phyloP scores from a whole-genome alignment of 2,329 filamentous ascomycete genomes.

The Fusarium keratoplasticum region DNA sequence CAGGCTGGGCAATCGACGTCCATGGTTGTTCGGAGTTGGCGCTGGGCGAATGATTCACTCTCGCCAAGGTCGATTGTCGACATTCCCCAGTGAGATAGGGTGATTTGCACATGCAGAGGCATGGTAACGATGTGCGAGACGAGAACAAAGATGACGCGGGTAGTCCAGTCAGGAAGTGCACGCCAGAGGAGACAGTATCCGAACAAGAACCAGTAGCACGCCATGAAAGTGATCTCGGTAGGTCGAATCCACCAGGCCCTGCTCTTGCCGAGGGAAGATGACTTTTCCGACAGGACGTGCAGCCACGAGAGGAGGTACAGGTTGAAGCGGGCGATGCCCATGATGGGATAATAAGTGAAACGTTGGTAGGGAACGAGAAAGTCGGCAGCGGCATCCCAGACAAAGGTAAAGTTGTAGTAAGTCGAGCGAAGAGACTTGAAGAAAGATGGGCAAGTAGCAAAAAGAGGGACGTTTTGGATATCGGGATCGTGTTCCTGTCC shows the following conservation, averaged over 20 bases:
- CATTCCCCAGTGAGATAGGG: constrained; percentile 79
- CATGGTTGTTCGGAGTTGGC: constrained; percentile 78
- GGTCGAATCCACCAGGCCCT: constrained; percentile 76
- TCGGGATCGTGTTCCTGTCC: constrained; percentile 66
- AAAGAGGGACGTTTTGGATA: constrained; percentile 76
- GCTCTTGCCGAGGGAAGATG: constrained; percentile 64
- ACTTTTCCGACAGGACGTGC: constrained; percentile 68
- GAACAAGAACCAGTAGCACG: constrained; percentile 75
- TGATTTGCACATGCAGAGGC: constrained; percentile 79
- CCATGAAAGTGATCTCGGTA: constrained; percentile 71
- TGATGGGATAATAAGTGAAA: constrained; percentile 76
- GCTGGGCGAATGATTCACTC: constrained; percentile 75
- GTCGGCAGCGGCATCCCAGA: constrained; percentile 71
- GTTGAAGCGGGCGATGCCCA: constrained; percentile 78
- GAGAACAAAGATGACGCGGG: constrained; percentile 71
- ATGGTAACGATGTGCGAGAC: constrained; percentile 74
- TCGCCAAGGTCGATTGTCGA: constrained; percentile 73
- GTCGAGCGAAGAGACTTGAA: constrained; percentile 72
- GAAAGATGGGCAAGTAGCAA: constrained; percentile 74
- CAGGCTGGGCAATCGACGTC: constrained; percentile 78
- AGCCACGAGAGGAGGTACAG: constrained; percentile 76
- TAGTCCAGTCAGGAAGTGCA: constrained; percentile 67
- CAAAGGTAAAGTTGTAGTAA: constrained; percentile 74
- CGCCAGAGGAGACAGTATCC: constrained; percentile 74
- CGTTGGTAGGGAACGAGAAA: constrained; percentile 70